Evolutionary conservation across 257 asterid genomes (phyloP), one percentile per base, ranked within the genome.

Genomic region (Capsicum rhomboideum): DNA sequence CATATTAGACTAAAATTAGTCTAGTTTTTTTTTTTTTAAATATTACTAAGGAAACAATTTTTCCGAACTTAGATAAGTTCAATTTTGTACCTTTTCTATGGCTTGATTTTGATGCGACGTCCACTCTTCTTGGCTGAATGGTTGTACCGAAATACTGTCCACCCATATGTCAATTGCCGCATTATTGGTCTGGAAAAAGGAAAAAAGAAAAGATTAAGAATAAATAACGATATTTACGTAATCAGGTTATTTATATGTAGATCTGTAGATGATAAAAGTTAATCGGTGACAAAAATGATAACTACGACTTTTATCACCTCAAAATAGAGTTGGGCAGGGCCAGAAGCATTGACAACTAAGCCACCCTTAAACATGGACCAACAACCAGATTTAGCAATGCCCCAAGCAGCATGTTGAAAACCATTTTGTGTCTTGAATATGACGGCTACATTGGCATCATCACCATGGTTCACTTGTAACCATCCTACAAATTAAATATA

Each of bases 71-170:
- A n/a, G 8, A 7, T 29, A n/a, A 21, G 13, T 26, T 26, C 18
- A 4, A 10, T 18, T 17, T 42, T 20, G 8, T 13, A 90, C 97
- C 93, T 88, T 49, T 78, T 91, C 92, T 40, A 91, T 88, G 72
- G 83, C 91, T 21, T 89, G 37, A 0, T 86, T 87, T 85, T 92
- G 96, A 81, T 92, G 92, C 5, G 87, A 49, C 26, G 83, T 83
- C 96, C 97, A 93, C 86, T 92, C 90, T 8, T 88, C 78, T 50
- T 87, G 84, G 20, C 92, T 93, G 86, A 93, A 93, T 17, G 93
- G 88, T 84, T 93, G 92, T 81, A 93, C n/a, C 1, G 97, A 93
- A 63, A 93, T 86, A 78, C 90, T 91, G 79, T 86, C 89, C 0
- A 54, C 87, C 86, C 86, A 86, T 77, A 88, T 49, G 46, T 86